Evolutionary conservation across 768 basidiomycete species (phyloP), one percentile per base, ranked within the genome.

Genomic region (Ramaria sp.): DNA sequence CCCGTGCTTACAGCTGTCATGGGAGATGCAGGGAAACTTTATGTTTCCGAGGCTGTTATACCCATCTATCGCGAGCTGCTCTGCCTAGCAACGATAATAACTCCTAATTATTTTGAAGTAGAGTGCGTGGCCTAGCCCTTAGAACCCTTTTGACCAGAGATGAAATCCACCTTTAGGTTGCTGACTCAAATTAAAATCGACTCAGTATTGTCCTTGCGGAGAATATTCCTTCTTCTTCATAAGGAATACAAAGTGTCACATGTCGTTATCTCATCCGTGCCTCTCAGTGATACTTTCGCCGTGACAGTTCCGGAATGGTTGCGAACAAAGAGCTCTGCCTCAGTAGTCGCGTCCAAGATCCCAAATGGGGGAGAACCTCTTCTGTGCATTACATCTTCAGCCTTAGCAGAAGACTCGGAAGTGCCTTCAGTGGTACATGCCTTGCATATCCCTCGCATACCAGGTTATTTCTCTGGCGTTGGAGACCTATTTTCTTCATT

Each of bases 61-160:
- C 90, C 92, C 1, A 76, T 90, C 37, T 98, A 99, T 71, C 79
- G 82, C 44, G 70, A 75, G 39, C 78, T 93, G 70, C 73, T 95
- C 0, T 73, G 81, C n/a, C 69, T 82, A n/a, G 85, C 96, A 2
- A 88, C 88, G 0, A 82, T 97, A 47, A 97, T 97, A 59, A 92
- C 96, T 0, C 96, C 96, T 0, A 99, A 99, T 64, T 96, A 93
- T 81, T 99, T 93, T 61, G 96, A 99, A 72, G 88, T 86, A 58
- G 95, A 98, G 92, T 94, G 65, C 66, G 83, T 67, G 13, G 39
- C 28, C 39, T 34, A 0, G 25, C 55, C 13, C 25, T 2, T 63
- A 57, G 38, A n/a, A 15, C 44, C 25, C 42, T 52, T 41, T 0
- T 47, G 5, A 41, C 24, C 15, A 27, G 25, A 39, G 47, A 55